Conservation (phyloP, 2,329 filamentous ascomycete genomes). For the Phialophora chinensis region DNA sequence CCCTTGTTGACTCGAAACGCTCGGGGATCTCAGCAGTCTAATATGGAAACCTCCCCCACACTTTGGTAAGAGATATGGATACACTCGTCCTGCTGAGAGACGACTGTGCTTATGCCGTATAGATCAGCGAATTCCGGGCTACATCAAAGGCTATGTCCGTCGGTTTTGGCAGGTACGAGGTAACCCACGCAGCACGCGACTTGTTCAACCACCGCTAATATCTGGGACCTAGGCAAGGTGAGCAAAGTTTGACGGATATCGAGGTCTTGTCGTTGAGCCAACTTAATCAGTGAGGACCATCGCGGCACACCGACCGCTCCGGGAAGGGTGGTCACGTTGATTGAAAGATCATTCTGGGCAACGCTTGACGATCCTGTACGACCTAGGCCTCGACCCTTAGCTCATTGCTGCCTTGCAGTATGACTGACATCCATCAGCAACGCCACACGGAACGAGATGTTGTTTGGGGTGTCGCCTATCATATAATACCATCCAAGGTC, state of each 20-base stretch:
- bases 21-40: slow-evolving; percentile 68
- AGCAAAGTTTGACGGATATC: slow-evolving; percentile 19
- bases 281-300: slow-evolving; percentile 77
- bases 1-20: slow-evolving; percentile 21
- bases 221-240: slow-evolving; percentile 37
- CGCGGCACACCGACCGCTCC: slow-evolving; percentile 86
- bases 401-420: slow-evolving; percentile 26
- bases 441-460: slow-evolving; percentile 56
- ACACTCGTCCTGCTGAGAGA: not conserved
- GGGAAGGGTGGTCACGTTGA: slow-evolving; percentile 90
- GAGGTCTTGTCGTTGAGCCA: slow-evolving; percentile 17
- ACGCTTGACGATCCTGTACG: slow-evolving; percentile 69
- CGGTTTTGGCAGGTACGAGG: slow-evolving; percentile 95
- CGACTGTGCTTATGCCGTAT: slow-evolving; percentile 21
- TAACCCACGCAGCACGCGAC: not conserved
- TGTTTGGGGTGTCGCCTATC: slow-evolving; percentile 94
- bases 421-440: slow-evolving; percentile 46
- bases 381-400: slow-evolving; percentile 10
- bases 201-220: slow-evolving; percentile 22
- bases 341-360: slow-evolving; percentile 82
- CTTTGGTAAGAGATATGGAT: slow-evolving; percentile 68
- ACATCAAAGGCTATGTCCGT: slow-evolving; percentile 90
- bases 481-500: slow-evolving; percentile 74
- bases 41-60: slow-evolving; percentile 99
- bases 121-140: slow-evolving; percentile 87